Evolutionary conservation across 2,329 filamentous ascomycete genomes (phyloP).

Genomic region (Venturia oleaginea): DNA sequence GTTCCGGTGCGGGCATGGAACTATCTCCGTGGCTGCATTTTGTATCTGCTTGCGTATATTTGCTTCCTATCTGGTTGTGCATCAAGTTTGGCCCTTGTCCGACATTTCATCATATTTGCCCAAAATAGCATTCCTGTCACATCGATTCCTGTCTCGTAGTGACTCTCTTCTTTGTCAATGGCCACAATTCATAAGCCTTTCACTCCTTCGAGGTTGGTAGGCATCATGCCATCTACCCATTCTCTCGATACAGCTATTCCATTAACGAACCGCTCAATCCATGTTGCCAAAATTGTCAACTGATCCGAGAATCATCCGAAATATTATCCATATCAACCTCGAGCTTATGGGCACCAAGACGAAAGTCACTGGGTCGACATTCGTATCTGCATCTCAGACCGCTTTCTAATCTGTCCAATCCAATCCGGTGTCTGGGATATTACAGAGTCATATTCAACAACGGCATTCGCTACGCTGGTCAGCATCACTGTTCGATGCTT

Average conservation of each 20-base stretch:
- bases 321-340: not conserved
- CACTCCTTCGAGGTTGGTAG: too few species aligned
- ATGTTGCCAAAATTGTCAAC: not conserved
- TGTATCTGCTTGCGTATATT: not conserved
- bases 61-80: not conserved
- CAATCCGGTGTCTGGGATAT: not conserved
- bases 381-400: conserved; percentile 1
- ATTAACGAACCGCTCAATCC: too few species aligned
- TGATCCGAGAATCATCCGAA: not conserved
- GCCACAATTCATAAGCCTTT: too few species aligned
- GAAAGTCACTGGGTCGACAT: not conserved
- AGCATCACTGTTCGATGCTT: not conserved
- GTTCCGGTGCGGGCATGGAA: not conserved
- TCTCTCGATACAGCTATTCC: too few species aligned
- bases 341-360: not conserved
- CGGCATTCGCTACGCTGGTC: not conserved
- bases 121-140: not conserved
- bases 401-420: not conserved
- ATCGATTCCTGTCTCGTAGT: not conserved
- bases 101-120: not conserved
- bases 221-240: too few species aligned
- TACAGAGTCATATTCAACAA: not conserved
- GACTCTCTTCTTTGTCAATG: too few species aligned
- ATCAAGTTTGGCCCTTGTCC: not conserved
- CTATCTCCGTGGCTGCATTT: not conserved